Percentiles rank a stretch among this genome's conserved stretches.
phyloP scores from a whole-genome alignment of 192 early-diverging fungal genomes.

The Oehlia diaphana region DNA sequence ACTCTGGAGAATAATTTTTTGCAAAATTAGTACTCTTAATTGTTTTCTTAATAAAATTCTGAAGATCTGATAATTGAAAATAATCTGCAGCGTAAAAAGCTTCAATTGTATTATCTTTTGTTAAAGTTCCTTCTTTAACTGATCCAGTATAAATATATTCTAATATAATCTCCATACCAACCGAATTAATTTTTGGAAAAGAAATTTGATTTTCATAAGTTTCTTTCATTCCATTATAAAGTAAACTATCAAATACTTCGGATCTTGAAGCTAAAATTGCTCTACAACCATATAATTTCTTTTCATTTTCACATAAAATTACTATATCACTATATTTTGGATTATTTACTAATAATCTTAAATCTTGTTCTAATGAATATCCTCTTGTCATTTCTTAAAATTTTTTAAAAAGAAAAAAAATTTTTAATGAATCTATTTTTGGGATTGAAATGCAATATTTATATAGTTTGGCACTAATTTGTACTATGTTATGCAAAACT shows the following conservation, averaged over 20 bases:
- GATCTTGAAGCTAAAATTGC: conserved; percentile 13
- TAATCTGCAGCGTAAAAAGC: neutral
- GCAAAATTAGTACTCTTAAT: neutral
- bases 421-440: too few species aligned
- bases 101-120: conserved; percentile 1
- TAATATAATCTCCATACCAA: neutral
- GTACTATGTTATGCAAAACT: too few species aligned
- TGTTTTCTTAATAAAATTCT: neutral
- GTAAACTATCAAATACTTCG: neutral
- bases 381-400: too few species aligned
- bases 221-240: conserved; percentile 18
- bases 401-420: too few species aligned
- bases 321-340: neutral
- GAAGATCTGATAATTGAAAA: neutral
- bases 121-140: neutral
- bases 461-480: too few species aligned
- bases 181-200: neutral
- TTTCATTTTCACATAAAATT: neutral
- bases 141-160: conserved; percentile 11
- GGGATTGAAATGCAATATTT: too few species aligned
- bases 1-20: too few species aligned
- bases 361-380: neutral
- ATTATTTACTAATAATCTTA: conserved; percentile 3
- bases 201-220: neutral
- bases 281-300: neutral